Evolutionary conservation across 306 rosid genomes (phyloP), one percentile per base, ranked within the genome.

Genomic region (Malus fusca): DNA sequence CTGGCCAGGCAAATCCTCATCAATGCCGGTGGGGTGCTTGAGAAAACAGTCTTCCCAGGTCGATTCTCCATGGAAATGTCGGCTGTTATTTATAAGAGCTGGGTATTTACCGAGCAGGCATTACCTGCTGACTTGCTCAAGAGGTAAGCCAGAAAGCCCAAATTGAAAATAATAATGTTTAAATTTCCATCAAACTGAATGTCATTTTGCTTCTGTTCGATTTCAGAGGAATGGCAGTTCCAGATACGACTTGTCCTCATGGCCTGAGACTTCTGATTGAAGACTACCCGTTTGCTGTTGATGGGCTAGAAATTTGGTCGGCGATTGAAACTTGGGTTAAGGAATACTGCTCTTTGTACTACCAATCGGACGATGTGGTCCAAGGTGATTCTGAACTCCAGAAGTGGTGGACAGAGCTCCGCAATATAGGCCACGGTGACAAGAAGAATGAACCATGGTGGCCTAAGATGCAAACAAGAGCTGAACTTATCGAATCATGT

Each of bases 201-300:
- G 43, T 55, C 68, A 31, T 68, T 23, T 75, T 30, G 53, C 31
- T 42, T 79, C 55, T 52, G 67, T 11, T 83, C 68, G 65, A 68
- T 79, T 70, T 51, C 84, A 95, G 99, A 78, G 97, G 99, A 77
- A 68, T 95, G 63, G 97, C 96, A 37, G 82, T 89, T 77, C 82
- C 61, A 7, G 98, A 96, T 77, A 51, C 85, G 43, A 73, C 75
- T 66, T 31, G 80, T 52, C 89, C 87, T 73, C 87, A 88, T 28
- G 96, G 97, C 76, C 85, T 96, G 2, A 89, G 75, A 79, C 98
- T 96, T 63, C 61, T 88, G 68, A 90, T 95, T 78, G 85, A 88
- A 67, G 98, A 95, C 75, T 95, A 95, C 70, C 98, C 98, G 4
- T 95, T 66, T 79, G 98, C 97, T 0, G 90, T 87, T 19, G 98